Evolutionary conservation across 352 stramenopile species (phyloP).

Genomic region (Globisporangium paddicum): DNA sequence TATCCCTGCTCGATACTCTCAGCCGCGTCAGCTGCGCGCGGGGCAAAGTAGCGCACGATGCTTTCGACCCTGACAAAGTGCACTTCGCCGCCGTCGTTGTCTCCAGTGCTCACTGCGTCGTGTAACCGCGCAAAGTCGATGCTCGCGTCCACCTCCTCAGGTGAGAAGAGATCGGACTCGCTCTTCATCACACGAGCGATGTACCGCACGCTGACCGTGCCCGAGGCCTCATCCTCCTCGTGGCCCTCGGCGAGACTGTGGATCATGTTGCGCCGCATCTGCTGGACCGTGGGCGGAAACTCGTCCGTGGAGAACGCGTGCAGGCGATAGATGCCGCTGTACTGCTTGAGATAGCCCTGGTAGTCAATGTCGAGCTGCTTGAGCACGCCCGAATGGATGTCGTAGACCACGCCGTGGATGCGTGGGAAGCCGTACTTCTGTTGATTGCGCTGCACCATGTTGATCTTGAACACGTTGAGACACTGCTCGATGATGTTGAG

Average conservation of each 20-base stretch:
- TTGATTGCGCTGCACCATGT: constrained; percentile 69
- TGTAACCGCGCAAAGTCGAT: constrained; percentile 30
- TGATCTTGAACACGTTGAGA: constrained; percentile 86
- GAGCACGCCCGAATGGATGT: constrained; percentile 51
- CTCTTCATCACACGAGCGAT: constrained; percentile 48
- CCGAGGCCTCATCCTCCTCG: constrained; percentile 41
- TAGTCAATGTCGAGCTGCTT: constrained; percentile 72
- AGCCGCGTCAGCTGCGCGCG: neutral
- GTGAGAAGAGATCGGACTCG: constrained; percentile 49
- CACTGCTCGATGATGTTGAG: constrained; percentile 84
- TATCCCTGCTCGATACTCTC: neutral
- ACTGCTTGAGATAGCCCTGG: constrained; percentile 45
- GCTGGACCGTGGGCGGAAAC: constrained; percentile 37
- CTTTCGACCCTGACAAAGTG: constrained; percentile 7
- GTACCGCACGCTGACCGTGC: constrained; percentile 45
- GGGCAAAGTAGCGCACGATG: constrained; percentile 10
- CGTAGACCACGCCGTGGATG: constrained; percentile 73
- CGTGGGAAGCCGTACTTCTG: constrained; percentile 57
- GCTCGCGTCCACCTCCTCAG: constrained; percentile 42
- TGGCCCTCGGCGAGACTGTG: constrained; percentile 44
- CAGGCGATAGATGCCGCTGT: constrained; percentile 42
- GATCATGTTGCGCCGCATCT: constrained; percentile 61
- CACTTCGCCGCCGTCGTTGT: neutral
- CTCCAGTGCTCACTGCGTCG: neutral
- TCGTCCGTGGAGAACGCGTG: constrained; percentile 51